Evolutionary conservation across 495 filamentous ascomycete species (phyloP).

Genomic region (Lepraria neglecta): DNA sequence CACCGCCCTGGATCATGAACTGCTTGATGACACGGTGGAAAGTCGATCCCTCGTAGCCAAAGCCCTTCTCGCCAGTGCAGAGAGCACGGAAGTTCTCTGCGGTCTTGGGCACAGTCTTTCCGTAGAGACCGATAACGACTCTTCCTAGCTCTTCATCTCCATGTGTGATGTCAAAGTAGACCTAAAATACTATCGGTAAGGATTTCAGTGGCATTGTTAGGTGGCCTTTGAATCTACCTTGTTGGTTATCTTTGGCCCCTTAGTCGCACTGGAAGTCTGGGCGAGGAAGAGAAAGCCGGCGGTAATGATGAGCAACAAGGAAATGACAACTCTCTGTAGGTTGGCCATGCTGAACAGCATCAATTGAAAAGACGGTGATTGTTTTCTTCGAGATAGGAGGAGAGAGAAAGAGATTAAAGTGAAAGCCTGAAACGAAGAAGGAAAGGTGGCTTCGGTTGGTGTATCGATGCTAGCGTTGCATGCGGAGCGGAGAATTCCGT

Average conservation of each 20-base stretch:
- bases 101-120: conserved; percentile 96
- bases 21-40: conserved; percentile 99
- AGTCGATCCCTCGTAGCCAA: conserved; percentile 86
- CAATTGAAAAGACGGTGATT: neutral
- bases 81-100: conserved; percentile 97
- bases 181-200: conserved; percentile 39
- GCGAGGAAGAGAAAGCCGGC: conserved; percentile 65
- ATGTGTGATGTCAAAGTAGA: conserved; percentile 92
- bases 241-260: conserved; percentile 93
- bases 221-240: conserved; percentile 53
- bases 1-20: conserved; percentile 99
- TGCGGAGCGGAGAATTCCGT: conserved; percentile 3
- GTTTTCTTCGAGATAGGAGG: conserved; percentile 14
- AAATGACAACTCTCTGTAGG: conserved; percentile 49
- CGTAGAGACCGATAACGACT: conserved; percentile 91
- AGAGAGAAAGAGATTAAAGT: conserved; percentile 17
- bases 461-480: conserved; percentile 2
- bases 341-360: conserved; percentile 42
- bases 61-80: conserved; percentile 94
- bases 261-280: conserved; percentile 63
- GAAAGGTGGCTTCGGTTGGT: conserved; percentile 31
- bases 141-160: conserved; percentile 78
- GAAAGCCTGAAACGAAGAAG: conserved; percentile 28
- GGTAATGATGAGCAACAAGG: conserved; percentile 67
- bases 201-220: conserved; percentile 7